Evolutionary conservation across 805 yeast genomes (phyloP), one percentile per base, ranked within the genome.

Genomic region (Wickerhamiella brachini): DNA sequence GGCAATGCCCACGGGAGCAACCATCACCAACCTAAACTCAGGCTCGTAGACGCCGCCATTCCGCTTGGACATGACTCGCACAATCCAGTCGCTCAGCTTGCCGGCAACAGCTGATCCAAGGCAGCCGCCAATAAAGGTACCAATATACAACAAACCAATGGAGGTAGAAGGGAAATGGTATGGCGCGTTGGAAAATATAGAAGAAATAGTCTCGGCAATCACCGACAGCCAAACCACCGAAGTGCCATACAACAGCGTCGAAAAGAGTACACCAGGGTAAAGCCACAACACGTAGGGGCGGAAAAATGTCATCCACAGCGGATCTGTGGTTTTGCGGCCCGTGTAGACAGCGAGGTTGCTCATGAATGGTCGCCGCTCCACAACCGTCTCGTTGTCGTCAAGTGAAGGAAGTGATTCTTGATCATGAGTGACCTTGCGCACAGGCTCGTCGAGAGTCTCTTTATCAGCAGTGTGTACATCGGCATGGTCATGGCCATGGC

Each of bases 141-240:
- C 70, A 0, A 78, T 62, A 61, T 77, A 78, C 37, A 78, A 70
- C 31, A 78, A 62, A 17, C 83, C 83, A 15, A 78, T 70, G 0
- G 73, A 67, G 10, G 71, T 71, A 44, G 69, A 66, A 5, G 70
- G 61, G 61, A 71, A 78, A 26, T 68, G 62, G 62, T 77, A 77
- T 0, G 78, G 79, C 7, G 59, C 62, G 13, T 59, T 56, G 1
- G 68, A 58, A 59, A 79, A 79, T 15, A 79, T 73, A 3, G 71
- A 68, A 2, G 79, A 68, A 37, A 79, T 71, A 0, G 78, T 70
- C 57, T 79, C 83, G 1, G 81, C 76, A 45, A 79, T 73, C 29
- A 78, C 75, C 59, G 79, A 78, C 45, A 79, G 71, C 83, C 83
- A 79, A 18, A 79, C 80, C 20, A 79, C 80, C 15, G 81, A 77